phyloP scores from a whole-genome alignment of 768 basidiomycete genomes.

The Punctularia strigosozonata region DNA sequence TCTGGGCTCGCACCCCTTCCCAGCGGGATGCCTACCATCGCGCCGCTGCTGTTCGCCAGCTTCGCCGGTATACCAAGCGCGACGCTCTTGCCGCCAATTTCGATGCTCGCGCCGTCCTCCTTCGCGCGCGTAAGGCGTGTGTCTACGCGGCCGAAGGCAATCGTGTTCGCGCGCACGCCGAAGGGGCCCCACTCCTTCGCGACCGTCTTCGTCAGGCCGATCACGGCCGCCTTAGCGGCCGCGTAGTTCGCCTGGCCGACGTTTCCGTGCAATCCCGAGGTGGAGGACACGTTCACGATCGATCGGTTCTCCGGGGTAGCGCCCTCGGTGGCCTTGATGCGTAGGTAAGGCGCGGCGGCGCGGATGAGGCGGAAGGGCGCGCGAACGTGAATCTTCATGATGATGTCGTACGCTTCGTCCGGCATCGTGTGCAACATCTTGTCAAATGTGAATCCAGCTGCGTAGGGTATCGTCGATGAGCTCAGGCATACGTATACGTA shows the following conservation, averaged over 20 bases:
- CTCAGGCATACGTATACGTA: neutral
- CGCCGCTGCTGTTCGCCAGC: slow-evolving; percentile 25
- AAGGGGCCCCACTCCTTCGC: slow-evolving; percentile 83
- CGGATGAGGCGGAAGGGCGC: slow-evolving; percentile 80
- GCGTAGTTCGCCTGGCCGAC: slow-evolving; percentile 81
- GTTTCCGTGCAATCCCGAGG: slow-evolving; percentile 76
- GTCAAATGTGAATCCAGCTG: slow-evolving; percentile 72
- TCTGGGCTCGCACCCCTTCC: slow-evolving; percentile 56
- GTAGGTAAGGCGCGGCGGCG: slow-evolving; percentile 77
- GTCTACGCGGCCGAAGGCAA: slow-evolving; percentile 69
- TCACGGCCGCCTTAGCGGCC: slow-evolving; percentile 65
- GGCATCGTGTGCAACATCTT: slow-evolving; percentile 84
- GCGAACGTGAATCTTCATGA: slow-evolving; percentile 74
- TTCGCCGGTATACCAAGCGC: slow-evolving; percentile 66
- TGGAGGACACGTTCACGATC: slow-evolving; percentile 75
- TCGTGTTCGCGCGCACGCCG: slow-evolving; percentile 71
- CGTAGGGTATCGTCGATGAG: too few species aligned
- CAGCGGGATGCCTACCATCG: slow-evolving; percentile 48
- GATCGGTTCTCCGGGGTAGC: slow-evolving; percentile 45
- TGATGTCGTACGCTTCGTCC: slow-evolving; percentile 73
- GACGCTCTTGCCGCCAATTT: slow-evolving; percentile 76
- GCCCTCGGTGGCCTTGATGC: slow-evolving; percentile 41
- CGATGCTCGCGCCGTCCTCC: slow-evolving; percentile 63
- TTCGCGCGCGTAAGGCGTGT: slow-evolving; percentile 78
- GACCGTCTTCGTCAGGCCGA: slow-evolving; percentile 77